Evolutionary conservation across 2,329 filamentous ascomycete species (phyloP), one percentile per base, ranked within the genome.

Genomic region (Colletotrichum trifolii): DNA sequence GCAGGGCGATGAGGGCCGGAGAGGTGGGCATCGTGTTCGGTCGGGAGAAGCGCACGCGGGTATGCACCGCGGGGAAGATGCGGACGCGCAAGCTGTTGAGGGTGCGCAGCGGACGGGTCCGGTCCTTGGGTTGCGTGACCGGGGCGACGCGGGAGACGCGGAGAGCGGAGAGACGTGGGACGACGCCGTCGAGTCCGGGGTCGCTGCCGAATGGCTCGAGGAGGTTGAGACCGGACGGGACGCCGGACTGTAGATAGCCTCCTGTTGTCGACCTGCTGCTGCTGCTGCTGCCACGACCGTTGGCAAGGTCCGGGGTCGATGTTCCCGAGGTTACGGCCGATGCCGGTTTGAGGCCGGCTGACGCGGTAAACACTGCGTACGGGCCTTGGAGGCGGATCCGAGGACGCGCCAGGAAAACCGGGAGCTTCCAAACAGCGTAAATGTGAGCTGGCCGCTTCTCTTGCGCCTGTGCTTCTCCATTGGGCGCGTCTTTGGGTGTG

Each of bases 61-160:
- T 90, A 73, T 93, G 91, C 10, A 93, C 81, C 3, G 89, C 87
- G 8, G 92, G 91, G 56, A 87, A 86, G 42, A 92, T 85, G 64
- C 84, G 86, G 50, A 92, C 83, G 8, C 86, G 82, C 39, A 90
- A 82, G 61, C 85, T 85, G 53, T 88, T 85, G 5, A 89, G 83
- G 11, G 88, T 89, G 67, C 86, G 86, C 59, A 94, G 83, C 4
- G 90, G 87, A 43, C 86, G 87, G 64, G 87, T 81, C 43, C 85
- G 77, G 64, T 91, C 88, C 69, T 86, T 86, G 33, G 83, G 81
- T 53, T 87, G 85, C 2, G 89, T 87, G 46, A 87, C 83, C 6
- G 91, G 92, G 7, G 89, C 87, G 5, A 94, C 90, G 67, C 90
- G 87, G 46, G 90, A 93, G 39, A 95, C 91, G 52, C 91, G 84